phyloP scores from a whole-genome alignment of 2,329 filamentous ascomycete species.

The Epichloe festucae region DNA sequence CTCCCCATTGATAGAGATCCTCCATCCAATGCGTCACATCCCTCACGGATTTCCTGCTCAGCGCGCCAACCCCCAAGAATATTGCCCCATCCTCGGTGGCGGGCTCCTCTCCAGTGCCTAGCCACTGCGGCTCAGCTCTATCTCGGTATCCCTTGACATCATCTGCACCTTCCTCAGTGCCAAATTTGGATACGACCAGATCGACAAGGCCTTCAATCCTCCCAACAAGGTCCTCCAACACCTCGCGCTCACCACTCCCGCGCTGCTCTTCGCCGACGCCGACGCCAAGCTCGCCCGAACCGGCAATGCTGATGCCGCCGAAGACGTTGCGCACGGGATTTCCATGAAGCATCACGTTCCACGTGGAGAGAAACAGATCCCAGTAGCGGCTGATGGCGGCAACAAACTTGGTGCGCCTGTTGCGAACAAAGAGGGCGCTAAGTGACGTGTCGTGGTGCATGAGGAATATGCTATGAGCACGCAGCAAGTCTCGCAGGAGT shows the following conservation, averaged over 20 bases:
- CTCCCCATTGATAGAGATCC: constrained; percentile 72
- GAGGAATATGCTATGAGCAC: constrained; percentile 72
- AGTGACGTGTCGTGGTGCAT: constrained; percentile 76
- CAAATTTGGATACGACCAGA: constrained; percentile 77
- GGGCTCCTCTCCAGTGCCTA: constrained; percentile 57
- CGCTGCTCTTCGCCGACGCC: constrained; percentile 93
- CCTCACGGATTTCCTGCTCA: constrained; percentile 58
- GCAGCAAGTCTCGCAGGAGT: constrained; percentile 66
- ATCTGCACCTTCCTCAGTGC: constrained; percentile 27
- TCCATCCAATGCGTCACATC: constrained; percentile 79
- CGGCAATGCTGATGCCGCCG: constrained; percentile 74
- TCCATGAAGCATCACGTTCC: constrained; percentile 83
- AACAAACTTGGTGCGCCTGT: constrained; percentile 56
- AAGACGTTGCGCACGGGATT: constrained; percentile 74
- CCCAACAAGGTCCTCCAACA: constrained; percentile 74
- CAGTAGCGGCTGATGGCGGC: constrained; percentile 67
- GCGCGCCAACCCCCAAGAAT: constrained; percentile 66
- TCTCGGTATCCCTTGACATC: constrained; percentile 11
- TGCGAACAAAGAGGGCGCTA: constrained; percentile 51
- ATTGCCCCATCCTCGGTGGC: constrained; percentile 68
- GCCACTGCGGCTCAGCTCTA: constrained; percentile 39
- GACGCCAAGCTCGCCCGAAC: constrained; percentile 80
- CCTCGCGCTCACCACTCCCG: constrained; percentile 85
- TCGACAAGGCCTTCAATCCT: constrained; percentile 78
- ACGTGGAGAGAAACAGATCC: constrained; percentile 55